Percentiles rank a stretch among this genome's conserved stretches.
Conservation (phyloP, 2,329 filamentous ascomycete species). For the Penicillium aurantiogriseum region DNA sequence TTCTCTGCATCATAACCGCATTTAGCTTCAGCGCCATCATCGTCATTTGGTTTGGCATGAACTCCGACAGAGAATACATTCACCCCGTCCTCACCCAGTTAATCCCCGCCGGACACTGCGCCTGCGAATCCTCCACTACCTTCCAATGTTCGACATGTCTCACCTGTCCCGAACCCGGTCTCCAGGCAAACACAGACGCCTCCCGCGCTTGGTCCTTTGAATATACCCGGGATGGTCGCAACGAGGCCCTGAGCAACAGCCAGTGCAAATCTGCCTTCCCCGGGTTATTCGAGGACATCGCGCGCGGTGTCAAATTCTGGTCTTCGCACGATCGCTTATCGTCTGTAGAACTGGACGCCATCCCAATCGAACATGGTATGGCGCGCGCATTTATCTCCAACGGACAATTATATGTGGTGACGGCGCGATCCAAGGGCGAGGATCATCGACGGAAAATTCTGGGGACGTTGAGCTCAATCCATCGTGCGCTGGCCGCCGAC, state of each 20-base stretch:
- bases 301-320: constrained; percentile 34
- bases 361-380: constrained; percentile 34
- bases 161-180: constrained; percentile 23
- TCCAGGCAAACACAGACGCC: constrained; percentile 13
- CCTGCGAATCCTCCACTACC: constrained; percentile 39
- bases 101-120: constrained; percentile 42
- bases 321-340: constrained; percentile 24
- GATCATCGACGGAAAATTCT: constrained; percentile 41
- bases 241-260: constrained; percentile 27
- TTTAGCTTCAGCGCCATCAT: constrained; percentile 21
- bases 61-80: constrained; percentile 38
- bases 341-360: constrained; percentile 29
- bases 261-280: constrained; percentile 38
- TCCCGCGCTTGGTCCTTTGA: constrained; percentile 32
- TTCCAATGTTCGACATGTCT: constrained; percentile 41
- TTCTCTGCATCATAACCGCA: constrained; percentile 23
- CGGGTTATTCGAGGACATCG: constrained; percentile 38
- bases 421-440: constrained; percentile 31
- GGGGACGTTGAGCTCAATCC: constrained; percentile 48
- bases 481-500: constrained; percentile 48
- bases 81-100: constrained; percentile 39
- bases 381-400: constrained; percentile 34
- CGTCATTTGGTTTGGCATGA: constrained; percentile 36
- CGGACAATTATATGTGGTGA: constrained; percentile 35
- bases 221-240: constrained; percentile 33